Evolutionary conservation across 1,139 yeast species (phyloP), one percentile per base, ranked within the genome.

Genomic region (Yamadazyma kanchanaburiensis): DNA sequence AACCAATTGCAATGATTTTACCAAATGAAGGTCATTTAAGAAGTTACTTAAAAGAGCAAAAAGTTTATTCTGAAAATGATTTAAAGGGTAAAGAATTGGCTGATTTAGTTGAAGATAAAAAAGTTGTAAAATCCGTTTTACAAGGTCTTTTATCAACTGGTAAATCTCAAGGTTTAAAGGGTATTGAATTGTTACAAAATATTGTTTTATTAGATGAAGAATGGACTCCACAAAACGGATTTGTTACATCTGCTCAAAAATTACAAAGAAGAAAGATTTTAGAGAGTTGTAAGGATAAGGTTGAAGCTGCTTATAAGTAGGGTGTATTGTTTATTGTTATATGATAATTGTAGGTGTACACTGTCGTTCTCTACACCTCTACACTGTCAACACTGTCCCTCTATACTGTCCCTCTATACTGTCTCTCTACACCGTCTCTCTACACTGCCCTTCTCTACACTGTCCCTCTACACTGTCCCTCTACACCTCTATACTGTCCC

Each of bases 181-280:
- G 96, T 37, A 89, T 88, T 46, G 98, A 94, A 60, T 67, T 89
- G 41, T 58, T 94, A 39, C 78, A 77, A 45, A 94, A 91, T 45
- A 70, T 84, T 39, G 88, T 84, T 13, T 58, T 94, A 37, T 73
- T 80, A 38, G 91, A 84, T 45, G 89, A 81, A 29, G 99, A 94
- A 65, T 94, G 98, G 97, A 89, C 97, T 29, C 97, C 98, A 27
- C 94, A 87, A 60, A 86, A 81, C 53, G 97, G 96, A 2, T 84
- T 69, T 45, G 94, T 91, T 35, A 88, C 97, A 8, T 79, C 94
- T 40, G 98, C 98, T 18, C 97, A 91, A 65, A 94, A 94, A 63
- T 74, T 94, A 49, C 96, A 91, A 68, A 82, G 99, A 70, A 86
- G 77, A 72, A 85, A 84, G 71, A 94, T 94, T 55, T 67, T 87